Evolutionary conservation across 73 alveolate species (phyloP).

Genomic region (Paramecium biaurelia): DNA sequence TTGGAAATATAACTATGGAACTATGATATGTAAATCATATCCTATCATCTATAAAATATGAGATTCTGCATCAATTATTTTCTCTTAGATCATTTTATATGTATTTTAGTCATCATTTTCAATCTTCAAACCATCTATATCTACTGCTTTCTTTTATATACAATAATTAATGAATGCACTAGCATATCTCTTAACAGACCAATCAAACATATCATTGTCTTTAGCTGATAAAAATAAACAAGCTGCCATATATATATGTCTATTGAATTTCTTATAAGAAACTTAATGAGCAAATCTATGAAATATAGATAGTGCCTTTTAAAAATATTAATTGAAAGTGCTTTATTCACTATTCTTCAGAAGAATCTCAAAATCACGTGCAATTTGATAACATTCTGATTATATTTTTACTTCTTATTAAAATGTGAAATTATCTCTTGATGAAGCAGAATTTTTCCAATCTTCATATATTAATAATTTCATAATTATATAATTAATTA

Average conservation of each 20-base stretch:
- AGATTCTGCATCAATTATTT: constrained; percentile 38
- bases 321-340: not conserved
- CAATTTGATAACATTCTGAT: not conserved
- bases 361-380: not conserved
- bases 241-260: constrained; percentile 31
- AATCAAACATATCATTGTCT: constrained; percentile 35
- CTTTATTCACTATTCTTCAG: not conserved
- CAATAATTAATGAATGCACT: not conserved
- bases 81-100: not conserved
- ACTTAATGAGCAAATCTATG: constrained; percentile 48
- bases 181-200: constrained; percentile 47
- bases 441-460: constrained; percentile 45
- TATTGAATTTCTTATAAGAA: not conserved
- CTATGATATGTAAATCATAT: not conserved
- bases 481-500: not conserved
- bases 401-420: not conserved
- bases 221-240: constrained; percentile 25
- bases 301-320: constrained; percentile 13
- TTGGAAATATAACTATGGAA: not conserved
- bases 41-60: constrained; percentile 37
- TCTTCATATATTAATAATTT: constrained; percentile 2
- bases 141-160: not conserved
- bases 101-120: not conserved
- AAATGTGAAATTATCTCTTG: not conserved
- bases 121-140: not conserved